Conservation (phyloP, 2,329 filamentous ascomycete genomes). For the Cladosporium cucumerinum region DNA sequence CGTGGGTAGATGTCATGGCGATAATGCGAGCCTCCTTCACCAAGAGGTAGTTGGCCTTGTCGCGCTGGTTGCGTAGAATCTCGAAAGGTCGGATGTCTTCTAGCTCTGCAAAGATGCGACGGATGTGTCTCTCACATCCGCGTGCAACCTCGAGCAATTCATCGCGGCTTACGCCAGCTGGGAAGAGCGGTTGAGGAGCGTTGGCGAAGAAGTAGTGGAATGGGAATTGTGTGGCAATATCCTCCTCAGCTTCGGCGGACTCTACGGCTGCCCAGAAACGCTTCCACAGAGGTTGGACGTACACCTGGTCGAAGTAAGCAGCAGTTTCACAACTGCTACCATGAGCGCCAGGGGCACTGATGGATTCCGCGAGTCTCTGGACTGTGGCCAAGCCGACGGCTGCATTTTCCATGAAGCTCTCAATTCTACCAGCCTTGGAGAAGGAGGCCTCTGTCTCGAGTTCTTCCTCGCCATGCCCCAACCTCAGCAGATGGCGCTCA, state of each 20-base stretch:
- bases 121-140: conserved; percentile 84
- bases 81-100: conserved; percentile 95
- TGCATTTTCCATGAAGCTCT: conserved; percentile 89
- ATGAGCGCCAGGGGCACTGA: conserved; percentile 88
- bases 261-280: conserved; percentile 70
- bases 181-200: conserved; percentile 82
- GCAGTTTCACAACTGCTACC: conserved; percentile 95
- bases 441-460: conserved; percentile 81
- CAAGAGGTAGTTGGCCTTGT: conserved; percentile 94
- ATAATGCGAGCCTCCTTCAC: conserved; percentile 95
- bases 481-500: conserved; percentile 82
- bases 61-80: conserved; percentile 79
- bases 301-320: conserved; percentile 92
- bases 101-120: conserved; percentile 85
- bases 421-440: conserved; percentile 90
- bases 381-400: conserved; percentile 77
- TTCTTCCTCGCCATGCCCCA: conserved; percentile 95
- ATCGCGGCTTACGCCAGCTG: conserved; percentile 61
- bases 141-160: conserved; percentile 70
- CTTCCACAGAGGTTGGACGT: conserved; percentile 82
- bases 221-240: conserved; percentile 73
- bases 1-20: conserved; percentile 98
- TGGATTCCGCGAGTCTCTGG: conserved; percentile 75
- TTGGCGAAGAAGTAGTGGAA: conserved; percentile 85
- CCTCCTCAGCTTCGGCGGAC: conserved; percentile 50